Evolutionary conservation across 805 yeast species (phyloP), one percentile per base, ranked within the genome.

Genomic region (Candida qinlingensis): DNA sequence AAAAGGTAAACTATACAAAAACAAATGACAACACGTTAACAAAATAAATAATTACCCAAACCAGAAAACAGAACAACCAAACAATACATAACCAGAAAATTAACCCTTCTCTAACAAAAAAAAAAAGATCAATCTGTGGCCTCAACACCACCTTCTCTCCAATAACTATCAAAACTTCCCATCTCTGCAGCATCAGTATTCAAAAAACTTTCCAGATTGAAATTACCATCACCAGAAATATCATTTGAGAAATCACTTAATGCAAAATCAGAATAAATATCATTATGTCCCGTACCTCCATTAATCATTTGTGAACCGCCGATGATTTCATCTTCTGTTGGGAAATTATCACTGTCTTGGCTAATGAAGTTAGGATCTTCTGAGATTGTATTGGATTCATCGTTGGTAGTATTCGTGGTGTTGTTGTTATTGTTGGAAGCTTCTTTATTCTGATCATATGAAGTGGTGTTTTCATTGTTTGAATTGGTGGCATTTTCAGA

Each of bases 201-300:
- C 47, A 75, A 56, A 46, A 75, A 68, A 5, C 72, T 66, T 52
- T 74, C 74, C 53, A 73, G 66, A 54, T 72, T 77, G 60, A 74
- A 73, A 45, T 68, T 69, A 31, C 57, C 68, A 44, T 65, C 70
- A 37, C 62, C 66, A 29, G 61, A 44, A 34, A 67, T 57, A 39
- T 70, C 73, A 42, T 54, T 55, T 34, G 62, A 50, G 56, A 66
- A 60, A 56, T 67, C 61, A 27, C 66, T 51, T 7, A 64, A 45
- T 9, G 62, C 62, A 36, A 70, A 67, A 37, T 69, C 72, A 35
- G 64, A 44, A 36, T 59, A 62, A 35, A 66, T 45, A 43, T 70
- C 72, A 51, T 58, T 63, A 34, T 60, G 39, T 31, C 11, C 34
- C 34, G 34, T 31, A 34, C 45, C 47, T 10, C 54, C 60, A 41